These are phyloP conservation scores for Pleurotus tuoliensis DNA, from an alignment of 768 basidiomycete genomes.

Conservation along the genomic window DNA sequence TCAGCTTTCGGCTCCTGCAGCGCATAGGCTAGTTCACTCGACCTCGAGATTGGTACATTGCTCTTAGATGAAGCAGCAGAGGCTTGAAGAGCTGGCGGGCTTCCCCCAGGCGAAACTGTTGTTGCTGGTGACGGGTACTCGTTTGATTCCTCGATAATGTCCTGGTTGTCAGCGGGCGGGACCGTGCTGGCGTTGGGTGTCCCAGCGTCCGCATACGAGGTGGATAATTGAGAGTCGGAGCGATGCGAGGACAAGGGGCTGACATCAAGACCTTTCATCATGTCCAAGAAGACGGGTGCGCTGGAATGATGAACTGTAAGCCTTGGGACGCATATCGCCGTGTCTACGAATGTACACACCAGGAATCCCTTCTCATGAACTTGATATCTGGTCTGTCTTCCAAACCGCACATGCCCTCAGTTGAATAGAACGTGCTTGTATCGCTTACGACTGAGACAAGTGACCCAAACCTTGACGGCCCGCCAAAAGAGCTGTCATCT, in stretches of 20 bases:
- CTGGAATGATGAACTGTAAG: slow-evolving; percentile 29
- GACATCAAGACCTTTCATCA: slow-evolving; percentile 42
- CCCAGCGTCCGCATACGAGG: too few relatives aligned
- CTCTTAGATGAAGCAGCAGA: slow-evolving; percentile 10
- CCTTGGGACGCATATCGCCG: slow-evolving; percentile 1
- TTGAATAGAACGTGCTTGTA: slow-evolving; percentile 47
- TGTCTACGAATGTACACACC: slow-evolving; percentile 24
- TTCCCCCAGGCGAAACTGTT: slow-evolving; percentile 37
- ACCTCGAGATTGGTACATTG: slow-evolving; percentile 26
- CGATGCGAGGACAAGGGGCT: slow-evolving; percentile 12
- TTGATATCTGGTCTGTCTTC: slow-evolving; percentile 25
- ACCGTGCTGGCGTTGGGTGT: too few relatives aligned
- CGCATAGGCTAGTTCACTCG: slow-evolving; percentile 34
- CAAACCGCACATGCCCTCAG: slow-evolving; percentile 34
- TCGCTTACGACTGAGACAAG: slow-evolving; percentile 60
- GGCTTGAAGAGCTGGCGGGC: slow-evolving; percentile 21
- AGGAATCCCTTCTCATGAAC: slow-evolving; percentile 34
- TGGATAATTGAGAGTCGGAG: slow-evolving; percentile 19
- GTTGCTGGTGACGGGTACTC: slow-evolving; percentile 40
- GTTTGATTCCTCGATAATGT: too few relatives aligned
- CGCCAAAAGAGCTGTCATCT: slow-evolving; percentile 46
- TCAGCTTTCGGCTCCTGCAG: slow-evolving; percentile 21
- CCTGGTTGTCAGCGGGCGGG: too few relatives aligned
- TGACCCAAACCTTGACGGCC: slow-evolving; percentile 57
- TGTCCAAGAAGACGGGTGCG: slow-evolving; percentile 26